Conservation (phyloP, 2,329 filamentous ascomycete genomes). For the Diaporthe ilicicola region DNA sequence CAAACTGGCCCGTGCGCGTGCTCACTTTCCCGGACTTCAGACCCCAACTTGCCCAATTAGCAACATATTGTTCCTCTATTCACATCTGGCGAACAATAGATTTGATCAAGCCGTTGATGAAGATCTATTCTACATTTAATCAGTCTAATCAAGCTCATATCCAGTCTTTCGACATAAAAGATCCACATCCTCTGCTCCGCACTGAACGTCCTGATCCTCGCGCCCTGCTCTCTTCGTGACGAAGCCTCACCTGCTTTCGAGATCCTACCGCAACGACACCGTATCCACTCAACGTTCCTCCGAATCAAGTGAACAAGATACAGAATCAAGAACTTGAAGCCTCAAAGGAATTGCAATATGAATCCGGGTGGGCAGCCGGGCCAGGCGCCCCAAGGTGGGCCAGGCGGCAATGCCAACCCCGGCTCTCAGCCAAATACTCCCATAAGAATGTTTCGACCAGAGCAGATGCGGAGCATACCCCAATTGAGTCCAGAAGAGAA, state of each 20-base stretch:
- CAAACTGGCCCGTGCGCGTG: background rate
- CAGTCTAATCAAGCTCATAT: background rate
- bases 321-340: too few relatives aligned
- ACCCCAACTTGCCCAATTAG: background rate
- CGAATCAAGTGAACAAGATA: background rate
- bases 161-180: too few relatives aligned
- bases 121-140: background rate
- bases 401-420: constrained; percentile 11
- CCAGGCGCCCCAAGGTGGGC: constrained; percentile 32
- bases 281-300: background rate
- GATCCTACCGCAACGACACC: background rate
- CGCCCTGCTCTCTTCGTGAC: background rate
- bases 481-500: constrained; percentile 64
- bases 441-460: constrained; percentile 57
- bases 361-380: constrained; percentile 34
- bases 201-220: too few relatives aligned
- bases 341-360: constrained; percentile 13
- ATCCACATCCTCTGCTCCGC: background rate
- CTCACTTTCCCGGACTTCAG: background rate
- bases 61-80: background rate
- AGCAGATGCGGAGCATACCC: constrained; percentile 59
- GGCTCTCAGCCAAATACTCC: background rate
- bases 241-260: background rate
- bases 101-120: background rate
- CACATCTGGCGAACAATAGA: background rate